A percentile compares a stretch with the other conserved stretches of the same genome.
Evolutionary conservation across 1,139 yeast species (phyloP).

Genomic region (Yarrowia galli): DNA sequence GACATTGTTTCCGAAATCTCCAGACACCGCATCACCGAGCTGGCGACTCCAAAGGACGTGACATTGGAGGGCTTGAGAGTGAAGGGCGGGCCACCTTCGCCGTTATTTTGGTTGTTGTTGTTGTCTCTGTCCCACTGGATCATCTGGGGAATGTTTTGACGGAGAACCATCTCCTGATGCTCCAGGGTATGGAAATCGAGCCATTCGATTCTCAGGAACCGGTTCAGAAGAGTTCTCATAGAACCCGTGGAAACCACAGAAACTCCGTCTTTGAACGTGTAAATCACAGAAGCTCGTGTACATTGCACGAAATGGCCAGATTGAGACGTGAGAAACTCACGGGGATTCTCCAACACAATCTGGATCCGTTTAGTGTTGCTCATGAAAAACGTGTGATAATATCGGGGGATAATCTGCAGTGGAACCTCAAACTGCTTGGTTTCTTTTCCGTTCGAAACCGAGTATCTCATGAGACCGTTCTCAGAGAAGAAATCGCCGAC

Average conservation of each 20-base stretch:
- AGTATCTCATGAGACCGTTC: conserved; percentile 56
- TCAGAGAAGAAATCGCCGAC: conserved; percentile 60
- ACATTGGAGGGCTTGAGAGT: conserved; percentile 45
- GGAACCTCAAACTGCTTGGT: conserved; percentile 69
- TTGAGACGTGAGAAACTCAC: conserved; percentile 69
- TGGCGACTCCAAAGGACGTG: conserved; percentile 67
- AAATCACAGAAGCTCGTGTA: conserved; percentile 62
- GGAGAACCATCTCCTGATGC: conserved; percentile 49
- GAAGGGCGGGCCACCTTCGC: conserved; percentile 41
- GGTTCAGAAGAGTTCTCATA: conserved; percentile 65
- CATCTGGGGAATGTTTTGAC: conserved; percentile 43
- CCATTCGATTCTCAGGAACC: conserved; percentile 73
- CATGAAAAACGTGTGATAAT: conserved; percentile 61
- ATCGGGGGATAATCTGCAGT: conserved; percentile 69
- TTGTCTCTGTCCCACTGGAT: conserved; percentile 31
- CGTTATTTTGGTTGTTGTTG: conserved; percentile 42
- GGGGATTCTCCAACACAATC: conserved; percentile 66
- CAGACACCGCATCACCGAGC: conserved; percentile 68
- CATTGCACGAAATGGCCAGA: conserved; percentile 71
- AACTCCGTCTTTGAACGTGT: conserved; percentile 72
- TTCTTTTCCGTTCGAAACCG: conserved; percentile 55
- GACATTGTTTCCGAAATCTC: conserved; percentile 83
- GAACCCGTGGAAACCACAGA: conserved; percentile 67
- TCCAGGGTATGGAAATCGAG: conserved; percentile 64
- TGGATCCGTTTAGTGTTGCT: conserved; percentile 65